Evolutionary conservation across 257 asterid species (phyloP), one percentile per base, ranked within the genome.

Genomic region (Fraxinus quadrangulata): DNA sequence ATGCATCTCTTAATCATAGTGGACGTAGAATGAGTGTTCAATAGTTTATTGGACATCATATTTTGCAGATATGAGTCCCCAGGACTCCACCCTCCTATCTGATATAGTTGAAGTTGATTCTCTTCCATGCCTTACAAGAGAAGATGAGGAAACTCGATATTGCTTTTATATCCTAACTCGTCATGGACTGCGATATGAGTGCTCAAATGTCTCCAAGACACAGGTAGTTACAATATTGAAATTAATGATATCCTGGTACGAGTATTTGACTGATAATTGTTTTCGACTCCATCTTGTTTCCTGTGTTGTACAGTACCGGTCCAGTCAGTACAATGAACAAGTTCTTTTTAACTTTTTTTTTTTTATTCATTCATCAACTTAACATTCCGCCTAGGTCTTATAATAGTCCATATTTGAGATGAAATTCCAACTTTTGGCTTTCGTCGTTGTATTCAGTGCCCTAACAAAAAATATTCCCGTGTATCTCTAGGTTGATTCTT

Each of bases 181-280:
- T 26, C 93, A 90, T 12, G 99, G 99, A 59, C 83, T 95, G 90
- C 87, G 97, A 24, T 95, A 95, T 59, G 98, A 95, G 83, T 95
- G 99, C 89, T 86, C 97, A 8, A 93, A 96, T 81, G 75, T 84
- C 73, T 93, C 98, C 61, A 82, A 89, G 85, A 87, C 90, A 54
- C 98, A 91, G 95, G 99, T 92, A 84, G 7, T 71, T 63, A 68
- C 19, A 26, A 63, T 63, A 10, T 63, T 11, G 69, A 63, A 23
- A 26, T 23, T 23, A 21, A 23, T 2, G 16, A 61, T 61, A 5
- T 61, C 6, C 31, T 54, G 2, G 26, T n/a, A 19, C 0, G 23
- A n/a, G 26, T 54, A 54, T 19, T 54, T 54, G 9, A 19, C 7
- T 54, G 65, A n/a, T 54, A 5, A 17, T 54, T 54, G 65, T 54